phyloP scores from a whole-genome alignment of 768 basidiomycete species.

The Termitomyces sp. region DNA sequence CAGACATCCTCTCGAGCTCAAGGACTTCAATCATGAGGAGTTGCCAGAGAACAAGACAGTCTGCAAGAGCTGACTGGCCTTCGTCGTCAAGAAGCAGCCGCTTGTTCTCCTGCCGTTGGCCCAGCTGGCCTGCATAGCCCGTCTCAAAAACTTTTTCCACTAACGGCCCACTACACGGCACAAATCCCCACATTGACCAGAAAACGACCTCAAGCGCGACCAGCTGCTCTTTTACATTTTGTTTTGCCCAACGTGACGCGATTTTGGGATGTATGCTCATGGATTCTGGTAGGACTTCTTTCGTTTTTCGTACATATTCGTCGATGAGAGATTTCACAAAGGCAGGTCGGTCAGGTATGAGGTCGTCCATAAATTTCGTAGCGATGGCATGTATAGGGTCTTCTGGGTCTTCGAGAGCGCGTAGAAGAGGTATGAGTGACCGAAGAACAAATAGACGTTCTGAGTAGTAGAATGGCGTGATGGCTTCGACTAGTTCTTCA shows the following conservation, averaged over 20 bases:
- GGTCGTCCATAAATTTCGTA: slow-evolving; percentile 43
- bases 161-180: slow-evolving; percentile 56
- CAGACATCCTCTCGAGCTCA: slow-evolving; percentile 67
- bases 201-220: slow-evolving; percentile 83
- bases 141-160: slow-evolving; percentile 60
- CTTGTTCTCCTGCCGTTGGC: slow-evolving; percentile 54
- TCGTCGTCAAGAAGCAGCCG: slow-evolving; percentile 72
- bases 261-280: slow-evolving; percentile 46
- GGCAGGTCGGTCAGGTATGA: slow-evolving; percentile 58
- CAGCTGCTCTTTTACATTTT: slow-evolving; percentile 72
- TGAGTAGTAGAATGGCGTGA: slow-evolving; percentile 78
- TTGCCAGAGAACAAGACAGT: slow-evolving; percentile 73
- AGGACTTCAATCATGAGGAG: slow-evolving; percentile 73
- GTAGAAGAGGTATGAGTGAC: slow-evolving; percentile 68
- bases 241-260: slow-evolving; percentile 67
- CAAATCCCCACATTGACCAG: slow-evolving; percentile 80
- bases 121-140: slow-evolving; percentile 60
- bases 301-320: slow-evolving; percentile 54
- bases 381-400: slow-evolving; percentile 54
- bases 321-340: slow-evolving; percentile 57
- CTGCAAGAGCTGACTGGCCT: slow-evolving; percentile 56
- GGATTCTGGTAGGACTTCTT: slow-evolving; percentile 39
- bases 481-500: slow-evolving; percentile 58
- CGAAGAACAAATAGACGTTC: slow-evolving; percentile 72
- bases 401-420: slow-evolving; percentile 53